Evolutionary conservation across 2,329 filamentous ascomycete species (phyloP), one percentile per base, ranked within the genome.

Genomic region (Phaeomoniella chlamydospora): DNA sequence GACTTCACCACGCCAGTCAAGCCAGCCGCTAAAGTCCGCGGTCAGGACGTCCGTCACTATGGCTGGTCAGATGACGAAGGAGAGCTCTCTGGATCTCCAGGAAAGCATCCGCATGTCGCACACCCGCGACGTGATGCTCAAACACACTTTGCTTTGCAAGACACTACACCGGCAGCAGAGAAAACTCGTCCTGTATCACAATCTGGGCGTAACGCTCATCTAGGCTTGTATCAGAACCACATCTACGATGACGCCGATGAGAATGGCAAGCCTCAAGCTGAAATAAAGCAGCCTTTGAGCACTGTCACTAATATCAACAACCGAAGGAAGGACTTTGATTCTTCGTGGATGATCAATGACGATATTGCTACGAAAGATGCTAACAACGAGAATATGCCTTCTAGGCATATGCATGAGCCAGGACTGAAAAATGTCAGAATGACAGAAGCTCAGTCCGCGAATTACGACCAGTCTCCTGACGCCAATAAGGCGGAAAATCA

Each of bases 1-100:
- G 86, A 94, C 58, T 93, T 93, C 49, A 64, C 65, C 12, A 94
- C 87, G 0, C 88, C 88, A 0, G 71, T 79, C 44, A 94, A 93
- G 66, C 65, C 73, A 33, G 67, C 70, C 3, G 61, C 67, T 32
- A 81, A 79, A 55, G 55, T 70, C 36, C 70, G 77, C 40, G 63
- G 69, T 29, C 74, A 85, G 50, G 77, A 90, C 41, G 70, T 77
- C 41, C 79, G 82, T 37, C 80, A 90, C 54, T 76, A 77, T 53
- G 70, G 67, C 41, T 92, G 83, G 74, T 80, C 78, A 46, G 76
- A 79, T 33, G 78, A 86, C 41, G 72, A 80, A 44, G 64, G 47
- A 13, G 51, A 53, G 5, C 37, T 40, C 15, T 33, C 41, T 5
- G 46, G 53, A 15, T 51, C 56, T 4, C 58, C 59, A 1, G 65